These are phyloP conservation scores for Globisporangium solare DNA, from an alignment of 352 stramenopile species.

Conservation along the genomic window DNA sequence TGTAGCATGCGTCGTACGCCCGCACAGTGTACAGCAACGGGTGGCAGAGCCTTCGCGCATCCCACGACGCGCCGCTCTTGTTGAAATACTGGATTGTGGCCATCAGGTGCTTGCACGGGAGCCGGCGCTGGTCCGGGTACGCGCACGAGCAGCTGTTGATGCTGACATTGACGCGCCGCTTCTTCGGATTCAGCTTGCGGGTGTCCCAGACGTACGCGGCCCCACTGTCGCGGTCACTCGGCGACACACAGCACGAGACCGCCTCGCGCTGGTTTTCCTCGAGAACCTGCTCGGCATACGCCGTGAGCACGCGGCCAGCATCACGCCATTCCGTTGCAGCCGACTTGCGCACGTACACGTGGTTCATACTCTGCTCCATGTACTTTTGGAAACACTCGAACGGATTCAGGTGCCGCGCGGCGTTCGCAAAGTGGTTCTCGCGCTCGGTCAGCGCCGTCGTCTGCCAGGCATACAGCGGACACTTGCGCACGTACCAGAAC, in stretches of 20 bases:
- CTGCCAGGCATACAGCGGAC: conserved; percentile 34
- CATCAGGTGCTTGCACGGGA: conserved; percentile 39
- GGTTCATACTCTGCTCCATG: conserved; percentile 40
- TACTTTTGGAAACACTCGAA: conserved; percentile 46
- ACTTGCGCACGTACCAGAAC: conserved; percentile 25
- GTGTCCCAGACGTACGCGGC: conserved; percentile 37
- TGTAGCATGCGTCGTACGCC: conserved; percentile 27
- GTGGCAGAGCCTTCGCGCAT: conserved; percentile 25
- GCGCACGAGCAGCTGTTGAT: conserved; percentile 28
- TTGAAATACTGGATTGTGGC: conserved; percentile 36
- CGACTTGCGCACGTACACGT: conserved; percentile 32
- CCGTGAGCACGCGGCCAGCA: conserved; percentile 21
- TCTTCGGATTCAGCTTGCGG: conserved; percentile 22
- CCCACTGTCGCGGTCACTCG: conserved; percentile 31
- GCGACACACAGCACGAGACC: conserved; percentile 31
- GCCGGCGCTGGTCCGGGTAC: conserved; percentile 26
- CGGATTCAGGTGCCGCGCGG: conserved; percentile 18
- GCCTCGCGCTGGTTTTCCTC: conserved; percentile 27
- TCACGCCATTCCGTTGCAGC: conserved; percentile 22
- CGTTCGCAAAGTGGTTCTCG: conserved; percentile 10
- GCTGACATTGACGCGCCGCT: conserved; percentile 34
- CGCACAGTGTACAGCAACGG: conserved; percentile 22
- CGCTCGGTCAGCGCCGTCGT: conserved; percentile 26
- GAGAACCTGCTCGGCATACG: conserved; percentile 28
- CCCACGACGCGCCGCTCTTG: conserved; percentile 25